These are phyloP conservation scores for Sanghuangporus baumii DNA, from an alignment of 1,284 basidiomycete genomes.

Conservation along the genomic window DNA sequence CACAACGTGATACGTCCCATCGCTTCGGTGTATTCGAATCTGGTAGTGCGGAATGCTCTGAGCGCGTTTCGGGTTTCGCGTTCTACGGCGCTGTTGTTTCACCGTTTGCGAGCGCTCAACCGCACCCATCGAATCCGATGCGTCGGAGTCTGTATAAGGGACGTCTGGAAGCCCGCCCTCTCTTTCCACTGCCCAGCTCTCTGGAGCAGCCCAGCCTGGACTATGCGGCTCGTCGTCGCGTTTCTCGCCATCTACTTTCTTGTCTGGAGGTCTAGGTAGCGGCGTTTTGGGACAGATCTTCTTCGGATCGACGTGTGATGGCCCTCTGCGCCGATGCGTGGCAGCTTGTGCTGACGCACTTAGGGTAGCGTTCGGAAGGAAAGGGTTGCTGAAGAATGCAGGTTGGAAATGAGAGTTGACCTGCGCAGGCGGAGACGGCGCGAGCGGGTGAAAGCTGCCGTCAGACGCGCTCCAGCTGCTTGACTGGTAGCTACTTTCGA, in stretches of 20 bases:
- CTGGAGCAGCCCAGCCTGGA: slow-evolving; percentile 47
- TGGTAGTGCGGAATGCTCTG: slow-evolving; percentile 30
- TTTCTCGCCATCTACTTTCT: neutral
- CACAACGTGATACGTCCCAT: slow-evolving; percentile 71
- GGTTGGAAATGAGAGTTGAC: slow-evolving; percentile 21
- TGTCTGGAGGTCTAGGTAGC: slow-evolving; percentile 6
- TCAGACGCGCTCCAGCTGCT: slow-evolving; percentile 18
- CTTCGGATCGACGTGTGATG: slow-evolving; percentile 25
- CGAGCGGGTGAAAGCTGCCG: slow-evolving; percentile 14
- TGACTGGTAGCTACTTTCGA: slow-evolving; percentile 19
- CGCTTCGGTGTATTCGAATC: slow-evolving; percentile 76
- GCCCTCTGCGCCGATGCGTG: slow-evolving; percentile 10
- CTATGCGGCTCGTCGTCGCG: slow-evolving; percentile 22
- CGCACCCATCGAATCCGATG: slow-evolving; percentile 25
- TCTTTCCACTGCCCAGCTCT: slow-evolving; percentile 55
- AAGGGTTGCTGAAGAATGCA: slow-evolving; percentile 43
- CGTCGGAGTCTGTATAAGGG: slow-evolving; percentile 42
- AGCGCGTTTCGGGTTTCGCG: slow-evolving; percentile 7
- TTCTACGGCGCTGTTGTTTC: slow-evolving; percentile 17
- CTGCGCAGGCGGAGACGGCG: slow-evolving; percentile 23
- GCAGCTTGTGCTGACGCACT: slow-evolving; percentile 20
- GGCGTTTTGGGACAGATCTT: slow-evolving; percentile 48
- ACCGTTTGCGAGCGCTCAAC: slow-evolving; percentile 11
- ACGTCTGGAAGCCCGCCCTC: slow-evolving; percentile 36
- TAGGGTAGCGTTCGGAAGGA: slow-evolving; percentile 27